phyloP scores from a whole-genome alignment of 2,329 filamentous ascomycete species.

The Tolypocladium tropicale region DNA sequence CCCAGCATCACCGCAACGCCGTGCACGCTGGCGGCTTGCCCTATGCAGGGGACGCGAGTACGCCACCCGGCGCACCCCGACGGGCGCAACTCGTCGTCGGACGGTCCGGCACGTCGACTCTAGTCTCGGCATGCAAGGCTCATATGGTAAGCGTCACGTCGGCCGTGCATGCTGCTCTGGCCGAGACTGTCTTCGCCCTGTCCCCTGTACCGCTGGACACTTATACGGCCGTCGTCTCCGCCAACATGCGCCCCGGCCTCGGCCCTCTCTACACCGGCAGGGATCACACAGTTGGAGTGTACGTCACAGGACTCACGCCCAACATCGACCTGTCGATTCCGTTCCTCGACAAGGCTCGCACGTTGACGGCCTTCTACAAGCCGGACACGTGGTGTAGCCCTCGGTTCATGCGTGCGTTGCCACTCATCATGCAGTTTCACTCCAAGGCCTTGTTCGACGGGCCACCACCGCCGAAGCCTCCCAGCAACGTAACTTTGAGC shows the following conservation, averaged over 20 bases:
- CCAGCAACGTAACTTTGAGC: neutral
- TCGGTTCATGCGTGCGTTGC: neutral
- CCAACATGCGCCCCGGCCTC: neutral
- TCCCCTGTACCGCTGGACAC: neutral
- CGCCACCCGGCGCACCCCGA: neutral
- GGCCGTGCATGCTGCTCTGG: neutral
- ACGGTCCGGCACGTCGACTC: neutral
- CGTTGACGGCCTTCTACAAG: neutral
- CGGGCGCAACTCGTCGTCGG: neutral
- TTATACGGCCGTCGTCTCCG: neutral
- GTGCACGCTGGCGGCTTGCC: neutral
- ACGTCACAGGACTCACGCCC: neutral
- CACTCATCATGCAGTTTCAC: neutral
- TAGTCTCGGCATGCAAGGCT: neutral
- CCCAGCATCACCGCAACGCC: neutral
- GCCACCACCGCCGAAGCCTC: neutral
- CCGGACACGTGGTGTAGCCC: neutral
- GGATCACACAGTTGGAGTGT: neutral
- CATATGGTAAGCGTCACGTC: neutral
- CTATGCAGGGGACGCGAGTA: neutral
- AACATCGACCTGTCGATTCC: neutral
- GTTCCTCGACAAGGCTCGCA: neutral
- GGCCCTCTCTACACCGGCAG: neutral
- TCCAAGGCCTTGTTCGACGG: neutral
- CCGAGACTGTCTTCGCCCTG: neutral